Evolutionary conservation across 139 green algal species (phyloP), one percentile per base, ranked within the genome.

Genomic region (Haematococcus sp.): DNA sequence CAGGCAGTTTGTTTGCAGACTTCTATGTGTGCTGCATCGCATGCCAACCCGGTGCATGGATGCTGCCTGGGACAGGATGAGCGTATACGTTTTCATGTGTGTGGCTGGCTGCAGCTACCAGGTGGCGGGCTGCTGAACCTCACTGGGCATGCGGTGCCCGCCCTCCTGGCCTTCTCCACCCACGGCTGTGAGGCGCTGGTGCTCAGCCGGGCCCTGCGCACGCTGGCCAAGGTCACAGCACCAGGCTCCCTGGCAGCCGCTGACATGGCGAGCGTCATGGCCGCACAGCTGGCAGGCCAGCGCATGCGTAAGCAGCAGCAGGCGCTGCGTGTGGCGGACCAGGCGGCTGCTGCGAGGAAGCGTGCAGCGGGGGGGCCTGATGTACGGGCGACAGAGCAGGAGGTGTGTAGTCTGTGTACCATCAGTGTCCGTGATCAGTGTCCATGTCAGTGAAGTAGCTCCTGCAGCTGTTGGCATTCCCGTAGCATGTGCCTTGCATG

Each of bases 101-200:
- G 7, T 49, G 7, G 40, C 64, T 19, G 32, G 25, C 34, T 31
- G 27, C 35, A 63, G n/a, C 28, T n/a, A n/a, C 49, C 27, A n/a
- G 17, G 33, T 44, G 27, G 46, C 68, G 20, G 20, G 5, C 44
- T 74, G 17, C 68, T 74, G 15, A 74, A 74, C 68, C 49, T 74
- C n/a, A 74, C 68, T 5, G 68, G 40, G 16, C 54, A 60, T 60
- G 9, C 52, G 7, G 20, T 60, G 52, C 52, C 52, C 52, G 52
- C 52, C 9, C 20, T 27, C 15, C 52, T 60, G 52, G 52, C 52
- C 11, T 27, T 25, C 20, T 27, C 52, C 23, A 27, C 20, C 20
- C 4, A 4, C 4, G 58, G 58, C 4, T 65, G 58, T 27, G 58
- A 65, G 58, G 58, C 20, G 4, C 20, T 34, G 58, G 11, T 65